phyloP scores from a whole-genome alignment of 1,284 basidiomycete species.

The Spongispora temasekensis region DNA sequence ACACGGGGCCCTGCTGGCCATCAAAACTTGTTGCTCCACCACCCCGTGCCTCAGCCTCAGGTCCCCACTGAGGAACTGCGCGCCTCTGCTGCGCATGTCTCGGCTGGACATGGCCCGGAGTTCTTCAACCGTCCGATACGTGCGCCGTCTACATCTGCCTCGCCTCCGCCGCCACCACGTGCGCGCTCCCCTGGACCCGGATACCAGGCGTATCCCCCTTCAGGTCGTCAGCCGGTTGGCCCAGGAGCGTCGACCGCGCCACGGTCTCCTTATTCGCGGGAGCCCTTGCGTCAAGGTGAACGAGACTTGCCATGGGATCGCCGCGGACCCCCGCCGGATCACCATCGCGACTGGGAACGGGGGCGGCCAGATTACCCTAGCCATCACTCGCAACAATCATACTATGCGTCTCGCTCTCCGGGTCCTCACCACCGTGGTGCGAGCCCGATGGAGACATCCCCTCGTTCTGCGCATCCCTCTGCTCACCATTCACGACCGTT shows the following conservation, averaged over 20 bases:
- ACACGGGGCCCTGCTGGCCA: conserved; percentile 53
- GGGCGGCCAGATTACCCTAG: conserved; percentile 50
- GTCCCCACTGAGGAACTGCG: conserved; percentile 49
- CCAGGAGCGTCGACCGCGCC: conserved; percentile 53
- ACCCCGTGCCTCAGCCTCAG: conserved; percentile 60
- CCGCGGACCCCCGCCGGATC: conserved; percentile 39
- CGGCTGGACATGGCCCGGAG: conserved; percentile 48
- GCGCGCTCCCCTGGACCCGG: conserved; percentile 50
- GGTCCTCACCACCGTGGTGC: conserved; percentile 32
- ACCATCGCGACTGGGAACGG: conserved; percentile 55
- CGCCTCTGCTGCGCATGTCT: conserved; percentile 38
- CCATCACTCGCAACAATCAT: conserved; percentile 37
- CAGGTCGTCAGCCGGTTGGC: conserved; percentile 50
- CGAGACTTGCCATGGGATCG: conserved; percentile 60
- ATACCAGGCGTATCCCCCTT: conserved; percentile 47
- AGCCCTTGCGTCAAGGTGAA: conserved; percentile 39
- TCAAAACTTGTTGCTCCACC: conserved; percentile 61
- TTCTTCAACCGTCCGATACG: conserved; percentile 51
- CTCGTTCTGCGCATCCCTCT: conserved; percentile 47
- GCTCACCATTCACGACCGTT: conserved; percentile 22
- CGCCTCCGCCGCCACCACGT: conserved; percentile 48
- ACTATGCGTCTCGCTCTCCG: conserved; percentile 32
- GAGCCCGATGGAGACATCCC: conserved; percentile 53
- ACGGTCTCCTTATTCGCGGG: conserved; percentile 57
- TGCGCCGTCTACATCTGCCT: conserved; percentile 55